phyloP scores from a whole-genome alignment of 768 basidiomycete species.

The Roridomyces roridus region DNA sequence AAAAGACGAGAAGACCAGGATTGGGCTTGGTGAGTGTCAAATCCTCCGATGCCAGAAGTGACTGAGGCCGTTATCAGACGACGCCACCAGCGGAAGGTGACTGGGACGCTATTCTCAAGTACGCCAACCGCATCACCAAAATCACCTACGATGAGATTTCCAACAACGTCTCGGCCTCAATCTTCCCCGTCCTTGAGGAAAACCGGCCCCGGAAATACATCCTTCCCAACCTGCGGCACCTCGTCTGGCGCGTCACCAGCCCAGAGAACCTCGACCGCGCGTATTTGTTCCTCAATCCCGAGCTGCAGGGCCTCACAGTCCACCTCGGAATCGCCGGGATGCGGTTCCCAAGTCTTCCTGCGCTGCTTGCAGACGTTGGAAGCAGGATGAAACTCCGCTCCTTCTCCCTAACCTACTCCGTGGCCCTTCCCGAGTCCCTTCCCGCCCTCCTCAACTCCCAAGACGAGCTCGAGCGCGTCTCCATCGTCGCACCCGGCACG shows the following conservation, averaged over 20 bases:
- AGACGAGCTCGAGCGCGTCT: conserved; percentile 62
- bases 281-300: conserved; percentile 69
- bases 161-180: conserved; percentile 65
- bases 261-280: conserved; percentile 69
- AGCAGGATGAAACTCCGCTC: conserved; percentile 66
- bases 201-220: conserved; percentile 66
- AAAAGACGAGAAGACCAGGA: conserved; percentile 74
- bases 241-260: conserved; percentile 77
- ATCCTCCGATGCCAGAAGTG: conserved; percentile 48
- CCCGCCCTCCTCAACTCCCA: conserved; percentile 69
- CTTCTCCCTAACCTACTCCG: conserved; percentile 74
- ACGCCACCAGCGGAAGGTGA: conserved; percentile 64
- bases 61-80: conserved; percentile 7
- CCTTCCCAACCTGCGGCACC: conserved; percentile 70
- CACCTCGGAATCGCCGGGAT: conserved; percentile 55
- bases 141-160: conserved; percentile 73
- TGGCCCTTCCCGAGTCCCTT: conserved; percentile 73
- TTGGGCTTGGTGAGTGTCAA: conserved; percentile 73
- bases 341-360: conserved; percentile 61
- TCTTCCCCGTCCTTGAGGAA: conserved; percentile 73
- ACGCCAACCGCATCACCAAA: conserved; percentile 71
- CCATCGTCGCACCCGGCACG: conserved; percentile 77
- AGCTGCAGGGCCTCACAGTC: conserved; percentile 63
- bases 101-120: conserved; percentile 70
- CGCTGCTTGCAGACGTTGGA: conserved; percentile 70